These are phyloP conservation scores for Pseudogymnoascus sp. DNA, from an alignment of 2,329 filamentous ascomycete genomes.

Conservation along the genomic window DNA sequence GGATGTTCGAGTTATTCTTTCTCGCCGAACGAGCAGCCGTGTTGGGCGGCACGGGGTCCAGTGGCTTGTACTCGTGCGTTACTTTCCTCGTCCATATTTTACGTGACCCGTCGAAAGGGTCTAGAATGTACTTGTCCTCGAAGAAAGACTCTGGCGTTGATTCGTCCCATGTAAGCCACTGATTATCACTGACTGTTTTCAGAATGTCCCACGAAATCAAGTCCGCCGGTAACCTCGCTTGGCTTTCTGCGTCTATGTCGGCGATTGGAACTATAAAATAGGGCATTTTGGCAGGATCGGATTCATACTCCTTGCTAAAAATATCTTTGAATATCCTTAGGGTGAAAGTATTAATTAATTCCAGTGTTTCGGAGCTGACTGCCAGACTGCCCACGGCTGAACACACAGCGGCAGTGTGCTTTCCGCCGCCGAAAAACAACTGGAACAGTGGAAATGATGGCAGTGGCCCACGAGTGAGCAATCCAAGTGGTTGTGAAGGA, in stretches of 20 bases:
- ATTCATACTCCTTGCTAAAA: conserved; percentile 79
- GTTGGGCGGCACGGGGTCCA: conserved; percentile 56
- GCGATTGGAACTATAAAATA: conserved; percentile 70
- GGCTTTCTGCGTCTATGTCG: conserved; percentile 8
- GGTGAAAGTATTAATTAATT: conserved; percentile 61
- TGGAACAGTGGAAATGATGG: conserved; percentile 59
- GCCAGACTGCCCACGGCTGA: conserved; percentile 34
- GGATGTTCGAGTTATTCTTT: conserved; percentile 49
- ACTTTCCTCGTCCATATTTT: conserved; percentile 49
- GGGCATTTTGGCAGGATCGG: conserved; percentile 53
- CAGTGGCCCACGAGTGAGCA: conserved; percentile 60
- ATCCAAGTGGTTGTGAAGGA: conserved; percentile 52
- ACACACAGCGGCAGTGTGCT: conserved; percentile 49
- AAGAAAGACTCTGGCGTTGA: conserved; percentile 41
- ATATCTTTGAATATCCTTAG: conserved; percentile 70
- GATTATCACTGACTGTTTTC: conserved; percentile 28
- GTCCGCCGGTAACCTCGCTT: conserved; percentile 8
- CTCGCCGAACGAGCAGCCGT: conserved; percentile 36
- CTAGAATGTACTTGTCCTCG: conserved; percentile 43
- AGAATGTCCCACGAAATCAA: conserved; percentile 57
- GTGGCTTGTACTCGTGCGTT: conserved; percentile 49
- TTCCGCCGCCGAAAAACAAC: conserved; percentile 60
- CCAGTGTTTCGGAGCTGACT: conserved; percentile 36
- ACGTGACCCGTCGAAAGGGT: conserved; percentile 53
- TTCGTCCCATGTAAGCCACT: conserved; percentile 30